Evolutionary conservation across 192 early-diverging fungal genomes (phyloP).

Genomic region (Gigaspora rosea): DNA sequence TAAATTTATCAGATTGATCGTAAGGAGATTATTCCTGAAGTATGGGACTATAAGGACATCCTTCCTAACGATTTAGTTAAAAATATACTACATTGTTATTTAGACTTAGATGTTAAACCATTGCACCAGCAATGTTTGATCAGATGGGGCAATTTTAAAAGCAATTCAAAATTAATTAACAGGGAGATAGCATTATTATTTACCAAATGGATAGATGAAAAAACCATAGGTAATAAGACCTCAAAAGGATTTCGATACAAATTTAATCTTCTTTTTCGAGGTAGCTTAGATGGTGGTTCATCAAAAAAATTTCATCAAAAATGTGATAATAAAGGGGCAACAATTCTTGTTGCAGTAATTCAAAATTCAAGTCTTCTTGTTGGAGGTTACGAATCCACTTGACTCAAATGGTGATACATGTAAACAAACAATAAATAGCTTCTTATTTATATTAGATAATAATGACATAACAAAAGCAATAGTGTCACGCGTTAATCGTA

Average conservation of each 20-base stretch:
- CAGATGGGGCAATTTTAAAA: not conserved
- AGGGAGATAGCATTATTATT: not conserved
- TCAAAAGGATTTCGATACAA: not conserved
- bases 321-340: slow-evolving; percentile 1
- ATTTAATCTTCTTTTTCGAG: not conserved
- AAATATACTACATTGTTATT: not conserved
- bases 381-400: slow-evolving; percentile 17
- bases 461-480: not conserved
- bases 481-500: not conserved
- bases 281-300: not conserved
- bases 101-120: not conserved
- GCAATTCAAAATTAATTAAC: not conserved
- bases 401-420: not conserved
- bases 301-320: not conserved
- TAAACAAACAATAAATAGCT: not conserved
- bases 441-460: not conserved
- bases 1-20: not conserved
- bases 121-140: not conserved
- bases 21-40: not conserved
- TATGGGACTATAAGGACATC: not conserved
- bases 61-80: not conserved
- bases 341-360: not conserved
- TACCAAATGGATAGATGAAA: not conserved
- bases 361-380: not conserved
- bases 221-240: too few species aligned